Percentiles rank a stretch among this genome's conserved stretches.
These are phyloP conservation scores for Pichia heedii DNA, from an alignment of 805 yeast genomes.

Conservation along the genomic window DNA sequence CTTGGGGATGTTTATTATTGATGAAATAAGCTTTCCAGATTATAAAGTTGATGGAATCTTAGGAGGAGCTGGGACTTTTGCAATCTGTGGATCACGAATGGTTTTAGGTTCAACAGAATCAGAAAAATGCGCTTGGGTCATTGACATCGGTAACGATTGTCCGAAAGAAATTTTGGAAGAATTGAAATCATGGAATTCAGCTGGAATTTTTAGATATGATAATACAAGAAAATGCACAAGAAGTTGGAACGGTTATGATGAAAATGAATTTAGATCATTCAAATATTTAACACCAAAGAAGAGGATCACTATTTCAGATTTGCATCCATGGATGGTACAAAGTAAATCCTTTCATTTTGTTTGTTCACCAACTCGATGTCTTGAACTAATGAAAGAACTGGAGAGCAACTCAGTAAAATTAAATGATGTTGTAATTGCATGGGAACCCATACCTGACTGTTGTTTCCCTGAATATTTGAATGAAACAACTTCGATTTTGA, in stretches of 20 bases:
- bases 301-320: constrained; percentile 49
- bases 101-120: constrained; percentile 32
- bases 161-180: constrained; percentile 39
- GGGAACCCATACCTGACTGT: constrained; percentile 83
- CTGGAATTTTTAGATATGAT: constrained; percentile 46
- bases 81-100: constrained; percentile 64
- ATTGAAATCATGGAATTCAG: constrained; percentile 54
- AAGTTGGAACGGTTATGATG: constrained; percentile 72
- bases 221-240: constrained; percentile 55
- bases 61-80: constrained; percentile 90
- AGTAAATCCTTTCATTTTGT: constrained; percentile 58
- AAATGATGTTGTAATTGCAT: constrained; percentile 41
- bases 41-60: constrained; percentile 41
- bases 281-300: constrained; percentile 53
- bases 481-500: constrained; percentile 30
- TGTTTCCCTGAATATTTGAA: constrained; percentile 47
- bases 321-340: constrained; percentile 32
- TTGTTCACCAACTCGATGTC: constrained; percentile 59
- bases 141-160: constrained; percentile 77
- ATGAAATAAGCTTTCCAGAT: constrained; percentile 60
- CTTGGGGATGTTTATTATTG: constrained; percentile 85
- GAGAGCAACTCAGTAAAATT: constrained; percentile 5
- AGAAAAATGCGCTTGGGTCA: constrained; percentile 48
- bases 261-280: constrained; percentile 51
- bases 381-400: constrained; percentile 34